Percentiles rank a stretch among this genome's conserved stretches.
Evolutionary conservation across 2,329 filamentous ascomycete species (phyloP).

Genomic region (Pseudogymnoascus sp.): DNA sequence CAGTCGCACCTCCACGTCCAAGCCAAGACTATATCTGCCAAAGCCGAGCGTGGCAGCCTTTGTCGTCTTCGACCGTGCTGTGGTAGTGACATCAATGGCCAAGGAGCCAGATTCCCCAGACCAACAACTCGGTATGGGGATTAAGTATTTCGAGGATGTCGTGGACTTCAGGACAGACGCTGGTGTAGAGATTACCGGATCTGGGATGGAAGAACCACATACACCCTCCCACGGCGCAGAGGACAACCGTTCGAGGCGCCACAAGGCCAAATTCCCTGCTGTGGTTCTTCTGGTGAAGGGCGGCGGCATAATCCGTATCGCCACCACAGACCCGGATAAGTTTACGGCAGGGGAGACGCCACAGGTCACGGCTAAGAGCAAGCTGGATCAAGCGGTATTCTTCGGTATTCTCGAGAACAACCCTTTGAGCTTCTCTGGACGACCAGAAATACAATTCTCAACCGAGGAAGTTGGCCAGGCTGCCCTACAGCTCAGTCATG

Average conservation of each 20-base stretch:
- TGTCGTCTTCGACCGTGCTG: constrained; percentile 67
- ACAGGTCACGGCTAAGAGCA: constrained; percentile 71
- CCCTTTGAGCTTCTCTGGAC: constrained; percentile 74
- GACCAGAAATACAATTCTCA: constrained; percentile 57
- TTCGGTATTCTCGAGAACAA: constrained; percentile 76
- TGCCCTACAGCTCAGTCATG: constrained; percentile 67
- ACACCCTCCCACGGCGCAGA: constrained; percentile 32
- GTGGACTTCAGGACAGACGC: constrained; percentile 66
- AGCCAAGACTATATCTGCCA: constrained; percentile 68
- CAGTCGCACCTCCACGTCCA: constrained; percentile 30
- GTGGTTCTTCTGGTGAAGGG: constrained; percentile 55
- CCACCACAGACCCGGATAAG: constrained; percentile 49
- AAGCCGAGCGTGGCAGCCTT: constrained; percentile 73
- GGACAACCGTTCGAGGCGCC: constrained; percentile 41
- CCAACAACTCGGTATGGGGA: constrained; percentile 62
- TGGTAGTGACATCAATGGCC: constrained; percentile 68
- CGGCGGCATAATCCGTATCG: constrained; percentile 51
- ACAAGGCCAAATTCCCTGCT: constrained; percentile 53
- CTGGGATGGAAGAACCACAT: constrained; percentile 53
- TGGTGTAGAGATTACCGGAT: constrained; percentile 54
- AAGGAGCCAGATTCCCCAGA: constrained; percentile 62
- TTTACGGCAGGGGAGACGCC: constrained; percentile 51
- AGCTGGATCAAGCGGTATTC: constrained; percentile 90
- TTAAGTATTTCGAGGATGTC: constrained; percentile 73
- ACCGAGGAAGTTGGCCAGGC: constrained; percentile 65